Evolutionary conservation across 805 yeast species (phyloP).

Genomic region (Myxozyma monticola): DNA sequence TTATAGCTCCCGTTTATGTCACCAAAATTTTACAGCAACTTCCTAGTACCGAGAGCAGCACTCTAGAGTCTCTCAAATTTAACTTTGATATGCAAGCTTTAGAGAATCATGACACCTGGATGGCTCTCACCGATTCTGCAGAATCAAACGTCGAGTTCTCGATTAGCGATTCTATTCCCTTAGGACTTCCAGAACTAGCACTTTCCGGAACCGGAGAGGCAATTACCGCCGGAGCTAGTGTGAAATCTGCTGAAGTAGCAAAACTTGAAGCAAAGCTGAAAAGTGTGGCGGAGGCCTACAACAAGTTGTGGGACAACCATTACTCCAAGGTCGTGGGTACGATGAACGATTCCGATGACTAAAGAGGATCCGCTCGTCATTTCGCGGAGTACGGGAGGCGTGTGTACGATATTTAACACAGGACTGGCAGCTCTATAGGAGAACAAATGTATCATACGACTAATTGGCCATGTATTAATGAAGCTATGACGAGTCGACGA

Average conservation of each 20-base stretch:
- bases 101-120: slow-evolving; percentile 29
- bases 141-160: background rate
- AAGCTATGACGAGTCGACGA: too few species aligned
- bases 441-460: too few species aligned
- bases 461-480: too few species aligned
- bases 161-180: background rate
- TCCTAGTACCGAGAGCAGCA: slow-evolving; percentile 13
- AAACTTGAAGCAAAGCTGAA: background rate
- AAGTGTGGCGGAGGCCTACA: slow-evolving; percentile 9
- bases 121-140: slow-evolving; percentile 14
- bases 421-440: too few species aligned
- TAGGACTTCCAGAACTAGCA: background rate
- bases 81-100: slow-evolving; percentile 35
- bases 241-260: background rate
- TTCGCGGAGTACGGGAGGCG: too few species aligned
- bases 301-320: slow-evolving; percentile 17
- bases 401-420: too few species aligned
- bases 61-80: slow-evolving; percentile 25
- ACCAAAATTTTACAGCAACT: slow-evolving; percentile 13
- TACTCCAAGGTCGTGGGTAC: too few species aligned
- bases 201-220: background rate
- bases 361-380: too few species aligned
- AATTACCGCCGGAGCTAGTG: background rate
- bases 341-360: too few species aligned
- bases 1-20: slow-evolving; percentile 9